These are phyloP conservation scores for Spergularia bocconei DNA, from an alignment of 148 eudicot species.

Conservation along the genomic window DNA sequence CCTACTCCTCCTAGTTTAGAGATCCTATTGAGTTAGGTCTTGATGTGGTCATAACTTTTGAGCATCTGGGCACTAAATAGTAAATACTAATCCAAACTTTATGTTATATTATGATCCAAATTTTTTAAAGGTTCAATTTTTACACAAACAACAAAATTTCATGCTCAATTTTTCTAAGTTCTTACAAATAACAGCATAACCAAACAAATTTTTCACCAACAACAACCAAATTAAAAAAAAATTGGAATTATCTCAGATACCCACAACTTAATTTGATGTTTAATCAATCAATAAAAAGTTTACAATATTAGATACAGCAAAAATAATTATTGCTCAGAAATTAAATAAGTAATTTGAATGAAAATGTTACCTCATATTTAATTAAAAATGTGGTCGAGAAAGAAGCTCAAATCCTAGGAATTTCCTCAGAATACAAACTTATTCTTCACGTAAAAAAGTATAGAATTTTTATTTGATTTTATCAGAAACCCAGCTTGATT, in stretches of 20 bases:
- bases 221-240: not conserved
- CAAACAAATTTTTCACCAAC: not conserved
- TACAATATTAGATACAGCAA: not conserved
- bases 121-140: not conserved
- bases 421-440: not conserved
- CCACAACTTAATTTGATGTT: slow-evolving; percentile 16
- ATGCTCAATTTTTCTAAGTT: not conserved
- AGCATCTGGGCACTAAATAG: not conserved
- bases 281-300: not conserved
- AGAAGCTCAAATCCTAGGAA: slow-evolving; percentile 16
- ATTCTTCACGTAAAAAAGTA: slow-evolving; percentile 21
- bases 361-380: slow-evolving; percentile 25
- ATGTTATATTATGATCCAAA: slow-evolving; percentile 18
- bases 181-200: not conserved
- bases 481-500: slow-evolving; percentile 7
- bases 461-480: not conserved
- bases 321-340: slow-evolving; percentile 22
- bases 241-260: slow-evolving; percentile 16
- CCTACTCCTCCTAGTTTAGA: not conserved
- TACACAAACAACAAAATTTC: slow-evolving; percentile 10
- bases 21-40: not conserved
- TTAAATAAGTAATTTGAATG: slow-evolving; percentile 7
- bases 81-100: not conserved
- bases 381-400: not conserved
- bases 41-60: not conserved